Percentiles rank a stretch among this genome's conserved stretches.
Conservation (phyloP, 2,329 filamentous ascomycete genomes). For the Verticillium nonalfalfae region DNA sequence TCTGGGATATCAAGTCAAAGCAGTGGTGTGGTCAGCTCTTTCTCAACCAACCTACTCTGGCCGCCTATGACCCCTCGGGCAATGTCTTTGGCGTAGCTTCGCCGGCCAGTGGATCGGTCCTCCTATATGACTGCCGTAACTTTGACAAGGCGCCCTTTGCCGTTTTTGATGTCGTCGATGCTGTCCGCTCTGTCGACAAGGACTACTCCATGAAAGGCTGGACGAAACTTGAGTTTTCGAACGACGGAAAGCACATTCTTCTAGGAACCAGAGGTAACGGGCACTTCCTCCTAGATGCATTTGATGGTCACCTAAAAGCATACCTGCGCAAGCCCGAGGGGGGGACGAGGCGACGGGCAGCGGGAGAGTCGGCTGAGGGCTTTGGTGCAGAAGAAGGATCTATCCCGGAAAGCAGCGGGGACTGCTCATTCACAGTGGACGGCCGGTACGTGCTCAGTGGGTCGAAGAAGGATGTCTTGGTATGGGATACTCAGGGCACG, state of each 20-base stretch:
- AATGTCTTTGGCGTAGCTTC: constrained; percentile 87
- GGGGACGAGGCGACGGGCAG: constrained; percentile 43
- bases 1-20: constrained; percentile 83
- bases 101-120: constrained; percentile 68
- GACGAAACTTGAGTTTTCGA: constrained; percentile 92
- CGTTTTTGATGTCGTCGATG: constrained; percentile 71
- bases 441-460: constrained; percentile 84
- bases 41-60: constrained; percentile 73
- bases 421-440: constrained; percentile 85
- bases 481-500: constrained; percentile 74
- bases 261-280: constrained; percentile 77
- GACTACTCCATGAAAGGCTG: constrained; percentile 64
- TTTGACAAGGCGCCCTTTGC: constrained; percentile 89
- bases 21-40: constrained; percentile 76
- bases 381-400: constrained; percentile 18
- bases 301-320: constrained; percentile 72
- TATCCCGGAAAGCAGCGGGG: constrained; percentile 56
- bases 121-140: constrained; percentile 90
- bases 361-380: constrained; percentile 37
- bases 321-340: constrained; percentile 58
- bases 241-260: constrained; percentile 84
- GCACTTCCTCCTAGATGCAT: constrained; percentile 91
- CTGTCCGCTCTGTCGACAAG: constrained; percentile 38
- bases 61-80: constrained; percentile 87
- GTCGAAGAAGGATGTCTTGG: constrained; percentile 64